Evolutionary conservation across 306 rosid species (phyloP).

Genomic region (Cyamopsis tetragonoloba): DNA sequence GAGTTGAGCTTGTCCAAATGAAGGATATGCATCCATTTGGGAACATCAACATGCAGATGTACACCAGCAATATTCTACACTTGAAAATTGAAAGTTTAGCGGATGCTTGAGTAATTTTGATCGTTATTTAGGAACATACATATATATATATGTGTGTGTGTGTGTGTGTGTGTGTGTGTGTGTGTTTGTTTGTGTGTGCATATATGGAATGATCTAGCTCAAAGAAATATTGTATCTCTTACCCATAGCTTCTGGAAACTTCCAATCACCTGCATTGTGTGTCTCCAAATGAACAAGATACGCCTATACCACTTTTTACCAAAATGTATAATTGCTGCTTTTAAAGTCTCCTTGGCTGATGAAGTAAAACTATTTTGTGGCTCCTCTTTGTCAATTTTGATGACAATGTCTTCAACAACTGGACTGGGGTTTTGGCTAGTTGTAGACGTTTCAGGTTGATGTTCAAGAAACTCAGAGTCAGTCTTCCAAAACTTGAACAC

Average conservation of each 20-base stretch:
- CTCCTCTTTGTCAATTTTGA: conserved; percentile 64
- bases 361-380: conserved; percentile 45
- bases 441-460: conserved; percentile 56
- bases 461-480: conserved; percentile 57
- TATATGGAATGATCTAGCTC: conserved; percentile 9
- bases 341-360: conserved; percentile 72
- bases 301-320: conserved; percentile 81
- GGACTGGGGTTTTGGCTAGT: conserved; percentile 43
- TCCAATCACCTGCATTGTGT: conserved; percentile 45
- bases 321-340: conserved; percentile 62
- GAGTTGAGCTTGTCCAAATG: conserved; percentile 72
- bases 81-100: conserved; percentile 31
- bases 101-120: conserved; percentile 5
- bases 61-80: conserved; percentile 85
- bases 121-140: too few species aligned
- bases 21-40: conserved; percentile 87
- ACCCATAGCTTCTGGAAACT: conserved; percentile 82
- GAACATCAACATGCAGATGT: conserved; percentile 77
- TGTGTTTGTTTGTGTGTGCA: too few species aligned
- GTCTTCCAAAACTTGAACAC: conserved; percentile 63
- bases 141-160: too few species aligned
- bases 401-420: conserved; percentile 47
- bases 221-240: conserved; percentile 34
- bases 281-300: conserved; percentile 65
- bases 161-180: too few species aligned